Base-by-base conservation (phyloP, 2,329 filamentous ascomycete species). In the Penicillium paneum region DNA sequence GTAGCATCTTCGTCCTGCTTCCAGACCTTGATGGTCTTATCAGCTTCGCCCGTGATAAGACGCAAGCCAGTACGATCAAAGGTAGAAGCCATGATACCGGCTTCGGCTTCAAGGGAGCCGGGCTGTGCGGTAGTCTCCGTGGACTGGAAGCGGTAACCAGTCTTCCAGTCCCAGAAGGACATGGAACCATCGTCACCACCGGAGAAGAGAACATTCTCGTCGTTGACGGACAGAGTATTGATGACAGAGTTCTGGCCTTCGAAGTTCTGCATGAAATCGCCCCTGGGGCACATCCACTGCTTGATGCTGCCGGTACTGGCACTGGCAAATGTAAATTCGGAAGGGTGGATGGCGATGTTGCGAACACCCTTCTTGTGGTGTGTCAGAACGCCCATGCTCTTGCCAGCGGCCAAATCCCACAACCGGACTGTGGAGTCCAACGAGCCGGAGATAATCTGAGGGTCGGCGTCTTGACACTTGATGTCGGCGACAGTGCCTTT, bases 11-110 rank as follows among this genome's bases (percentile, higher is more conserved):
- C 90, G 71, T 99, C 94, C 63, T 88, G 89, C 74, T 92, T 95
- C 94, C 94, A 99, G 54, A 99, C 85, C 82, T 99, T 97, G 73
- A 97, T 96, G 0, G 92, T 96, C 81, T 99, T 99, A 72, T 99
- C 94, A 6, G 91, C 90, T 76, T 99, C 94, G 42, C 95, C 95
- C 19, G 89, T 92, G 60, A 99, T 96, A 64, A 99, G 78, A 63
- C 94, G 84, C 67, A 97, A 70, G 0, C 94, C 94, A 0, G 92
- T 96, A 56, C 83, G 83, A 68, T 99, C 94, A 69, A 96, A 99
- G 0, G 88, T 96, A 13, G 90, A 91, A 69, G 89, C 90, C 88
- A 99, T 96, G 64, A 99, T 85, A 49, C 95, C 95, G 6, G 91
- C 87, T 75, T 99, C 94, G 6, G 94, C 94, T 66, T 97, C 92